These are phyloP conservation scores for Populus hybrid DNA, from an alignment of 441 rosid species.

Conservation along the genomic window DNA sequence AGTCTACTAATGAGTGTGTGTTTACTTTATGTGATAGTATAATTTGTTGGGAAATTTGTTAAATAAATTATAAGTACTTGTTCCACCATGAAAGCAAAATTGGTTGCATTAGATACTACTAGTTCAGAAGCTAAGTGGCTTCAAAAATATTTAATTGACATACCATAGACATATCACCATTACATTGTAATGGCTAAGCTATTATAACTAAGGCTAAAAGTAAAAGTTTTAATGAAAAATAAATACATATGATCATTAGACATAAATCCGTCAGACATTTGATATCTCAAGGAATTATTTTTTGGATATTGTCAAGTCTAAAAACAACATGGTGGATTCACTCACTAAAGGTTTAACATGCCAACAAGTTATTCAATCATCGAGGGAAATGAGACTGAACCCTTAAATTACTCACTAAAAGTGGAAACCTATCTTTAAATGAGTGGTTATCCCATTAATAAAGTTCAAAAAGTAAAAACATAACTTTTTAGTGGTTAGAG, in stretches of 20 bases:
- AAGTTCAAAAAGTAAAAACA: too few relatives aligned
- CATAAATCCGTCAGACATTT: too few relatives aligned
- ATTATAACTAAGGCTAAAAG: neutral
- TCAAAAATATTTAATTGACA: neutral
- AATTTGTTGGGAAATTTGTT: neutral
- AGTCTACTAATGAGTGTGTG: neutral
- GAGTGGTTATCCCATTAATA: too few relatives aligned
- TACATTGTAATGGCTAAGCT: neutral
- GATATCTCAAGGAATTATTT: neutral
- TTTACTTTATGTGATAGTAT: neutral
- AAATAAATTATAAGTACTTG: neutral
- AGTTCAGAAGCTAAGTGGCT: constrained; percentile 23
- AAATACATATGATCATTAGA: too few relatives aligned
- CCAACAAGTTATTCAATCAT: neutral
- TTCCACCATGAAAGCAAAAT: neutral
- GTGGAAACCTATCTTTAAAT: too few relatives aligned
- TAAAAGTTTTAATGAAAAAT: too few relatives aligned
- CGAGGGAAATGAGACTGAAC: neutral
- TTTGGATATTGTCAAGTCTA: neutral
- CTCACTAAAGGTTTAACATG: neutral
- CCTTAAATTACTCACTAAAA: neutral
- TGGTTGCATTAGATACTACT: neutral
- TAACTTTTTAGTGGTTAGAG: neutral
- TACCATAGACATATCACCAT: neutral
- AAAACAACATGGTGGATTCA: neutral